Evolutionary conservation across 306 rosid species (phyloP), one percentile per base, ranked within the genome.

Genomic region (Cyamopsis tetragonoloba): DNA sequence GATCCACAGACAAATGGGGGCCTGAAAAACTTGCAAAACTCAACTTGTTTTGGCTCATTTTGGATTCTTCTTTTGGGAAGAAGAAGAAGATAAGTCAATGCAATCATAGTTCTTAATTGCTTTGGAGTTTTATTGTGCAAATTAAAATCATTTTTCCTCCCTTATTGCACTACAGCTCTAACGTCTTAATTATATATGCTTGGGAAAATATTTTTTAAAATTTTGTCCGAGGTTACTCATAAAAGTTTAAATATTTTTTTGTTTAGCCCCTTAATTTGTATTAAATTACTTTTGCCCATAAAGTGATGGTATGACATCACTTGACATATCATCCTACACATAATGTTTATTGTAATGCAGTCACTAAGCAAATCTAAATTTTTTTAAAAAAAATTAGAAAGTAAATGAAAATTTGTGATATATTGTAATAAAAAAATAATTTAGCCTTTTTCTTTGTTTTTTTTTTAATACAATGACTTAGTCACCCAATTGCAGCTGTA

Each of bases 1-100:
- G 43, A 31, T 41, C 39, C 60, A 51, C 46, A 50, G 66, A 68
- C 80, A 69, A 68, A 76, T 35, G 19, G 24, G 79, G 81, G 47
- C 81, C 73, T 13, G 4, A 35, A 41, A 80, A 72, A 55, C 64
- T 70, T 75, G 6, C 68, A 46, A 47, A 11, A 15, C 15, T 58
- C 13, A 37, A 13, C 26, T 35, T 66, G 64, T 13, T 51, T 61
- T 48, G 47, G 61, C 34, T 60, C 70, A 28, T 60, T 34, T n/a
- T 71, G 69, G 51, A 20, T 34, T 8, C 12, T 59, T 59, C 56
- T 14, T 37, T 47, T 4, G 10, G 10, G 13, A 59, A 71, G 14
- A 62, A 64, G 41, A 43, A n/a, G n/a, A n/a, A n/a, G 2, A 27
- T 35, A 1, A 68, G 80, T 51, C 75, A 49, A 39, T 37, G 64